phyloP scores from a whole-genome alignment of 2,329 filamentous ascomycete genomes.

The Sporothrix brunneoviolacea region DNA sequence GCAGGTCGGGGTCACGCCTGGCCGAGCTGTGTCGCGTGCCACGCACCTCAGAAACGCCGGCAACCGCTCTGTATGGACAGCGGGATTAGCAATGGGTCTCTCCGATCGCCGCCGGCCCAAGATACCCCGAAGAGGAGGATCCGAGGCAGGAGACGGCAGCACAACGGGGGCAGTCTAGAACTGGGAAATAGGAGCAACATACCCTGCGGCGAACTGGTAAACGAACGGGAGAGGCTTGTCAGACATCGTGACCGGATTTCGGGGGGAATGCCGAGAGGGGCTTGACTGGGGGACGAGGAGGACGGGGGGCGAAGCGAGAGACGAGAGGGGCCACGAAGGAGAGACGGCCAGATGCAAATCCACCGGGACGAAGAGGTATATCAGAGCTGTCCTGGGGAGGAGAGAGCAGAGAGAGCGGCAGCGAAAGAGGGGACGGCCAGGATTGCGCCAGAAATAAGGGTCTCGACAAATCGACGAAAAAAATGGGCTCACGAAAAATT shows the following conservation, averaged over 20 bases:
- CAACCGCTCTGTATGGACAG: conserved; percentile 64
- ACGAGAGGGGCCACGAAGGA: background rate
- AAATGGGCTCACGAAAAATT: background rate
- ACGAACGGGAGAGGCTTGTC: conserved; percentile 77
- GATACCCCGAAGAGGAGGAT: background rate
- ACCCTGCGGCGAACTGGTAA: conserved; percentile 92
- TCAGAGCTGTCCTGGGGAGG: background rate
- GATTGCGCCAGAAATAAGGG: conserved; percentile 3
- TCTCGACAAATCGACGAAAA: background rate
- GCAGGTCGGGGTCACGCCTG: no score
- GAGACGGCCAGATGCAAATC: background rate
- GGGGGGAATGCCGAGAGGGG: background rate
- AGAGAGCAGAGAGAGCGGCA: background rate
- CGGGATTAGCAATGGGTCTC: conserved; percentile 21
- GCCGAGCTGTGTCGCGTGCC: background rate
- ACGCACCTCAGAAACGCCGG: conserved; percentile 92
- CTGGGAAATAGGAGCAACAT: conserved; percentile 21
- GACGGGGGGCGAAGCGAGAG: background rate
- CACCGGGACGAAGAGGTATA: background rate
- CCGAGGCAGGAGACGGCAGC: background rate
- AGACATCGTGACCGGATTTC: conserved; percentile 47
- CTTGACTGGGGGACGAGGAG: background rate
- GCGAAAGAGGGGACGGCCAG: background rate
- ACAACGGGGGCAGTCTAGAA: background rate
- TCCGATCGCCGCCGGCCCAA: conserved; percentile 1